phyloP scores from a whole-genome alignment of 257 asterid genomes.

The Striga asiatica region DNA sequence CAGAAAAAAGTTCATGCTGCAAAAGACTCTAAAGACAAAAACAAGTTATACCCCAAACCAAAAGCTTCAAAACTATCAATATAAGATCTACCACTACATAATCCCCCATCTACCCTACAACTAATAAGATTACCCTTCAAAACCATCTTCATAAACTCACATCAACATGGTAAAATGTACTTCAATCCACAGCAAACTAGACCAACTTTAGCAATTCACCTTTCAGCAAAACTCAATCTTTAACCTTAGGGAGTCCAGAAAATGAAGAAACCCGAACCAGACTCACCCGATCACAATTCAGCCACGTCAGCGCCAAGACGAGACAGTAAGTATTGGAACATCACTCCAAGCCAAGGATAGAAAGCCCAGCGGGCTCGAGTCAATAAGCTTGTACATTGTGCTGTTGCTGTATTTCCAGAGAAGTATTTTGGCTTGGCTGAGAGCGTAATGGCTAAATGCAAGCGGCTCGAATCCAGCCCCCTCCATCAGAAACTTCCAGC shows the following conservation, averaged over 20 bases:
- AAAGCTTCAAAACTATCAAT: conserved; percentile 25
- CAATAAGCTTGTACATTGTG: conserved; percentile 46
- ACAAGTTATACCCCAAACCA: conserved; percentile 7
- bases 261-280: neutral
- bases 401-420: conserved; percentile 78
- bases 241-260: neutral
- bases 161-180: conserved; percentile 11
- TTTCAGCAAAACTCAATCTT: neutral
- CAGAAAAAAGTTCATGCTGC: conserved; percentile 17
- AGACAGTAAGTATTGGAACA: conserved; percentile 71
- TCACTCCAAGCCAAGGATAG: conserved; percentile 86
- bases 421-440: conserved; percentile 78
- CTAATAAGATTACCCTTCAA: conserved; percentile 11
- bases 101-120: conserved; percentile 21
- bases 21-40: conserved; percentile 20
- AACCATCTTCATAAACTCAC: conserved; percentile 14
- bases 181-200: neutral
- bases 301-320: conserved; percentile 53
- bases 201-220: too few relatives aligned
- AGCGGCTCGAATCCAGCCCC: conserved; percentile 64
- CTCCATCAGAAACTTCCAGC: conserved; percentile 75
- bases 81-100: conserved; percentile 21
- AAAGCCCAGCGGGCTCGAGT: conserved; percentile 69
- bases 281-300: conserved; percentile 15
- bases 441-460: conserved; percentile 70